A percentile compares a stretch with the other conserved stretches of the same genome.
Evolutionary conservation across 2,329 filamentous ascomycete genomes (phyloP).

Genomic region (Penicillium sp.): DNA sequence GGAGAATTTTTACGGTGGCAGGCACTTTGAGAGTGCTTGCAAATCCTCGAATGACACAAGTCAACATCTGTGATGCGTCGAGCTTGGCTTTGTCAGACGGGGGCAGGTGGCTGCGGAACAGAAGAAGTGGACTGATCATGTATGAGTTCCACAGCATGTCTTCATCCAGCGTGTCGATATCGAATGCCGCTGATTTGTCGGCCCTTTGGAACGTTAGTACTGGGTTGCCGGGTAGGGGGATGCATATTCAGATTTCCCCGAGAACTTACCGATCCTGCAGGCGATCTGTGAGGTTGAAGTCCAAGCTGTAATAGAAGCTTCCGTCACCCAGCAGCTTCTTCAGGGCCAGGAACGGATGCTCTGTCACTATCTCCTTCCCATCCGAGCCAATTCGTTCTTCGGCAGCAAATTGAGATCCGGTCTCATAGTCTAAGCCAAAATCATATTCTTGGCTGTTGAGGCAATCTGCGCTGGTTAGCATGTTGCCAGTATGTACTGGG

Average conservation of each 20-base stretch:
- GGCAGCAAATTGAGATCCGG: slow-evolving; percentile 54
- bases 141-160: slow-evolving; percentile 97
- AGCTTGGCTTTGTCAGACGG: slow-evolving; percentile 73
- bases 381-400: slow-evolving; percentile 57
- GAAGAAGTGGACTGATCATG: slow-evolving; percentile 91
- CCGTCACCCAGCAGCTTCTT: slow-evolving; percentile 92
- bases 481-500: background rate
- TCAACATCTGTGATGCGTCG: slow-evolving; percentile 86
- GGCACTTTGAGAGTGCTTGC: slow-evolving; percentile 85
- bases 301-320: slow-evolving; percentile 97
- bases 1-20: slow-evolving; percentile 70
- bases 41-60: slow-evolving; percentile 91
- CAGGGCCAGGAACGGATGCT: slow-evolving; percentile 87
- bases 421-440: slow-evolving; percentile 64
- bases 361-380: slow-evolving; percentile 69
- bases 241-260: background rate
- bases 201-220: slow-evolving; percentile 52
- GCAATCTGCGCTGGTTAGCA: slow-evolving; percentile 61
- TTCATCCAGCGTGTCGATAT: slow-evolving; percentile 90
- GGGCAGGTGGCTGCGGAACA: slow-evolving; percentile 81
- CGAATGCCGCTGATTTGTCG: slow-evolving; percentile 75
- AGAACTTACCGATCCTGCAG: slow-evolving; percentile 76
- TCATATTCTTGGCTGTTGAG: slow-evolving; percentile 86
- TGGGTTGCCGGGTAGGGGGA: background rate
- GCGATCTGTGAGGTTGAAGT: slow-evolving; percentile 93